Percentiles rank a stretch among this genome's conserved stretches.
These are phyloP conservation scores for Fusarium camptoceras DNA, from an alignment of 2,329 filamentous ascomycete species.

Conservation along the genomic window DNA sequence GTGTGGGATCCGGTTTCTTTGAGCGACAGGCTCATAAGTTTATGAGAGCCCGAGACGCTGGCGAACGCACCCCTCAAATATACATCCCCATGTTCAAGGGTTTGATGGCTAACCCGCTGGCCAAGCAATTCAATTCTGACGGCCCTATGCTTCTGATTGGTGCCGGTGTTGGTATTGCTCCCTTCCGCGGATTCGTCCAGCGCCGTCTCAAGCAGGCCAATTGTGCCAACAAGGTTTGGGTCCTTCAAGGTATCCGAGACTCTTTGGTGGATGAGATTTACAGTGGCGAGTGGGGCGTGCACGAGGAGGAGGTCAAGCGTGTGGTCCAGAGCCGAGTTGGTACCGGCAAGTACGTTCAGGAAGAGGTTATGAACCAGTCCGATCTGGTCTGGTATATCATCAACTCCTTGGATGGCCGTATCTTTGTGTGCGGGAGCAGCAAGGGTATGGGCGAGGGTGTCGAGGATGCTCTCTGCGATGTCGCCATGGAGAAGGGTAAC, in stretches of 20 bases:
- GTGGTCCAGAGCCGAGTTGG: slow-evolving; percentile 81
- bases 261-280: slow-evolving; percentile 96
- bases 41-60: slow-evolving; percentile 73
- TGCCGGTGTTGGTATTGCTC: slow-evolving; percentile 94
- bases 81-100: slow-evolving; percentile 98
- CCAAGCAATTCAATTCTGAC: slow-evolving; percentile 89
- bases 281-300: slow-evolving; percentile 93
- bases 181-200: slow-evolving; percentile 97
- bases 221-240: slow-evolving; percentile 98
- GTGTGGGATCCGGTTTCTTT: slow-evolving; percentile 92
- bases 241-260: slow-evolving; percentile 93
- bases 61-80: slow-evolving; percentile 69
- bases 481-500: slow-evolving; percentile 93
- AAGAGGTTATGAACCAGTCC: slow-evolving; percentile 90
- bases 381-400: slow-evolving; percentile 99
- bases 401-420: slow-evolving; percentile 93
- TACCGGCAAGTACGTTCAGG: slow-evolving; percentile 92
- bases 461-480: slow-evolving; percentile 85
- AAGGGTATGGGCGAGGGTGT: slow-evolving; percentile 99
- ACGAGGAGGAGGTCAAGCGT: slow-evolving; percentile 87
- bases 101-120: slow-evolving; percentile 95
- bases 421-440: slow-evolving; percentile 95
- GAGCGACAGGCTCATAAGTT: slow-evolving; percentile 83
- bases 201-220: slow-evolving; percentile 93
- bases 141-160: slow-evolving; percentile 98